phyloP scores from a whole-genome alignment of 768 basidiomycete species.

The Pisolithus marmoratus region DNA sequence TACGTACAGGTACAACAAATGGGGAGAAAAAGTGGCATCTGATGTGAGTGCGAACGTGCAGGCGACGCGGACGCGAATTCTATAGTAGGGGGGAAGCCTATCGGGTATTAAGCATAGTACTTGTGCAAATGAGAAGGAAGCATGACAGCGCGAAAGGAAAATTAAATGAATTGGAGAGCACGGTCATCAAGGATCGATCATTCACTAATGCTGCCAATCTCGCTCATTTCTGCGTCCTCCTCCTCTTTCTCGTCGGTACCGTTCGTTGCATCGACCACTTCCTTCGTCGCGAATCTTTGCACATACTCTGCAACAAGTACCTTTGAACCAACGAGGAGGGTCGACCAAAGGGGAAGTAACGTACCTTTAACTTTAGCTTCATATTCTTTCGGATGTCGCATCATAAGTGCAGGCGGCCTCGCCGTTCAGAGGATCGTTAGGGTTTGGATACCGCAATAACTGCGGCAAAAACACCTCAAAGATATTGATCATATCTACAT shows the following conservation, averaged over 20 bases:
- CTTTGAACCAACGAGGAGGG: slow-evolving; percentile 1
- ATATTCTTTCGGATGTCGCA: slow-evolving; percentile 97
- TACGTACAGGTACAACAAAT: slow-evolving; percentile 29
- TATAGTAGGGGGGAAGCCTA: slow-evolving; percentile 11
- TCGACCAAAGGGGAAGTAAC: slow-evolving; percentile 9
- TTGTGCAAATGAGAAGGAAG: neutral
- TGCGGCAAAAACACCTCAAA: slow-evolving; percentile 98
- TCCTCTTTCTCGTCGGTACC: slow-evolving; percentile 59
- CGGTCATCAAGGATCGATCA: slow-evolving; percentile 36
- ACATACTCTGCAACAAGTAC: slow-evolving; percentile 71
- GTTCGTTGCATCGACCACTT: slow-evolving; percentile 73
- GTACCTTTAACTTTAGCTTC: slow-evolving; percentile 89
- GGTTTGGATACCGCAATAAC: slow-evolving; percentile 95
- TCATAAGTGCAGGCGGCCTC: slow-evolving; percentile 95
- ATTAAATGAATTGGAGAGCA: neutral
- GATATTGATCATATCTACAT: slow-evolving; percentile 96
- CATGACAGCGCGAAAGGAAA: neutral
- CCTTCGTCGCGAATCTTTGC: slow-evolving; percentile 89
- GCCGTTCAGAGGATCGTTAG: slow-evolving; percentile 95
- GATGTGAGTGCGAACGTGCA: slow-evolving; percentile 2
- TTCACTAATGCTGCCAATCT: slow-evolving; percentile 77
- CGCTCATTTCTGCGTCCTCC: slow-evolving; percentile 83
- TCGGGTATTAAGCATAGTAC: slow-evolving; percentile 17
- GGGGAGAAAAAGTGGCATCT: slow-evolving; percentile 16
- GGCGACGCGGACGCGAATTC: slow-evolving; percentile 8